phyloP scores from a whole-genome alignment of 140 eudicot genomes.

The Oenanthe javanica region DNA sequence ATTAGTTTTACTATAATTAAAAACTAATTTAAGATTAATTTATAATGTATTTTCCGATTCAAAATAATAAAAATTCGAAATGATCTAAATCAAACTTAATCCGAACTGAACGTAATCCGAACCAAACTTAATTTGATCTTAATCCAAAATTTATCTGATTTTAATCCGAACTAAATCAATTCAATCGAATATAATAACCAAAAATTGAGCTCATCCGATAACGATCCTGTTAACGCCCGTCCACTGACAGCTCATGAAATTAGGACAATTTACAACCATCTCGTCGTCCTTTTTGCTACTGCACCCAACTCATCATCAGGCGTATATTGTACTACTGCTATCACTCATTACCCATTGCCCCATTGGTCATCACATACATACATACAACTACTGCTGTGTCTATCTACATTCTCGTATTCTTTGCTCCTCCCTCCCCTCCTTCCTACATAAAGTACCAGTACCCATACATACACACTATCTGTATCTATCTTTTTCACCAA shows the following conservation, averaged over 20 bases:
- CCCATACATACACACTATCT: not conserved
- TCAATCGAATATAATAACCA: too few relatives aligned
- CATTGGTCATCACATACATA: not conserved
- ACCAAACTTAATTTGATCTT: too few relatives aligned
- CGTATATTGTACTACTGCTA: not conserved
- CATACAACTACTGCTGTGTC: not conserved
- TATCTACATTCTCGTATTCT: not conserved
- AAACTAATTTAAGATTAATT: too few relatives aligned
- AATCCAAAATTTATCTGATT: too few relatives aligned
- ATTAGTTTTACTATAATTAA: too few relatives aligned
- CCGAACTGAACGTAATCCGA: too few relatives aligned
- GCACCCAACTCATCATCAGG: conserved; percentile 1
- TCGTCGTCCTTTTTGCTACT: not conserved
- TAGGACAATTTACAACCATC: not conserved
- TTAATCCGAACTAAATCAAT: too few relatives aligned
- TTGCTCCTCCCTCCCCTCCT: not conserved
- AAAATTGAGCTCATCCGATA: too few relatives aligned
- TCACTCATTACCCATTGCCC: not conserved
- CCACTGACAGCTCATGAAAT: not conserved
- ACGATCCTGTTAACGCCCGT: too few relatives aligned
- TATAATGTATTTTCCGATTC: too few relatives aligned
- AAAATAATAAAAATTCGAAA: too few relatives aligned
- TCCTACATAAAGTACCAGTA: not conserved
- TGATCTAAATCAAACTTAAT: too few relatives aligned
- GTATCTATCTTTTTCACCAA: conserved; percentile 9